Base-by-base conservation (phyloP, 2,329 filamentous ascomycete genomes). In the Monosporascus ibericus region DNA sequence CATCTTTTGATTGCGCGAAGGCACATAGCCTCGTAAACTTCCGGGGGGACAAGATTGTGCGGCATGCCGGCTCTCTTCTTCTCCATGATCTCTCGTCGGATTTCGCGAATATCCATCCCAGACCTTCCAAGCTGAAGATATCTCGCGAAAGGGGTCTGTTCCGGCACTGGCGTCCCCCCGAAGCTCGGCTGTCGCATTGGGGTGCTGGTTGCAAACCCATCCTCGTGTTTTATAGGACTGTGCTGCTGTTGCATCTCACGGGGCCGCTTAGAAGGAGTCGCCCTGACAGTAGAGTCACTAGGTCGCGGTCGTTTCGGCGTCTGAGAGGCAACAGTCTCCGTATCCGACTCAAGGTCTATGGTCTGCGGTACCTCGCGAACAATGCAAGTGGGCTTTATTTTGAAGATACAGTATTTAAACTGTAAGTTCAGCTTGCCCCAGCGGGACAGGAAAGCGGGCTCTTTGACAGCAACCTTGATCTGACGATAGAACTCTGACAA, bases 1-100 rank as follows among this genome's bases (percentile, higher is more conserved):
- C 86, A 89, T 1, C 80, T 77, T 7, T 66, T 63, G 1, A 88
- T 77, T 0, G 79, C 78, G n/a, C 79, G 69, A 17, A 75, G 70
- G 46, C 80, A 82, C 17, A 88, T 71, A 0, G 73, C 72, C 27
- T 84, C 77, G 22, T 85, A 82, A 0, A 86, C 82, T 38, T 81
- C 78, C 0, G 80, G 76, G 0, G 84, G 78, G 0, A 82, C 78
- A 0, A 83, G 73, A 6, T 79, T 77, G 8, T 55, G 58, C 0
- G 82, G 82, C 58, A 84, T 74, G 0, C 84, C 83, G 0, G 81
- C 77, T 18, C 73, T 74, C 25, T 77, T 79, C 14, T 80, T 80
- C 4, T 72, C 68, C 18, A 72, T 67, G 15, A 87, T 84, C 11
- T 83, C 75, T 0, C 72, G 66, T 0, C 78, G 75, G 1, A 88